Evolutionary conservation across 768 basidiomycete species (phyloP).

Genomic region (Myochromella boudieri): DNA sequence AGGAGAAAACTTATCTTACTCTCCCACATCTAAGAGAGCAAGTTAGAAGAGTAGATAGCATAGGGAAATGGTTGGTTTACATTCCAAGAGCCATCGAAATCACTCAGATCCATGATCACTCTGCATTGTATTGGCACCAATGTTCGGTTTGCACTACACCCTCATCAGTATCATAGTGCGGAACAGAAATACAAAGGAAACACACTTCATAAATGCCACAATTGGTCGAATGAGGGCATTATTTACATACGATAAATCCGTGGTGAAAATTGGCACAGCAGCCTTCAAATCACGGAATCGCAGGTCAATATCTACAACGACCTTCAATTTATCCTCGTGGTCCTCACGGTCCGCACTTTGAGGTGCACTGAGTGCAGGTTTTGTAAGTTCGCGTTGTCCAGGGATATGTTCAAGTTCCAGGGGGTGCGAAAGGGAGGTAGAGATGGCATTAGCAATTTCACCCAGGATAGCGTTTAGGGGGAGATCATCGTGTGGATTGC

Average conservation of each 20-base stretch:
- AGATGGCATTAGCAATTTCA: conserved; percentile 89
- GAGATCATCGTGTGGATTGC: conserved; percentile 64
- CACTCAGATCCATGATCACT: conserved; percentile 76
- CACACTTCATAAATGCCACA: conserved; percentile 97
- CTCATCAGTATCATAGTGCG: conserved; percentile 4
- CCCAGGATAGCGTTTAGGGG: conserved; percentile 80
- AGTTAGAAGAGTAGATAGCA: conserved; percentile 14
- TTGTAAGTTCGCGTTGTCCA: conserved; percentile 82
- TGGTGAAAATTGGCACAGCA: conserved; percentile 87
- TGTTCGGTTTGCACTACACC: conserved; percentile 82
- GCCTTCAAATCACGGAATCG: conserved; percentile 96
- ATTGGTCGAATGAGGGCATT: conserved; percentile 93
- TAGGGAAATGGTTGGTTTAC: conserved; percentile 43
- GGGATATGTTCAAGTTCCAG: conserved; percentile 61
- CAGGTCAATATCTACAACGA: conserved; percentile 89
- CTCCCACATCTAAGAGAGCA: conserved; percentile 76
- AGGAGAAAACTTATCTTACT: conserved; percentile 48
- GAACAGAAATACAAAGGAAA: conserved; percentile 13
- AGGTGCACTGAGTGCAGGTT: conserved; percentile 82
- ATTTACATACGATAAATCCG: conserved; percentile 87
- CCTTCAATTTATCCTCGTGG: conserved; percentile 41
- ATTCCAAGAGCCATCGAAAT: conserved; percentile 98
- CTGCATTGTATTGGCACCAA: conserved; percentile 92
- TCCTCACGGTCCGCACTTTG: conserved; percentile 36
- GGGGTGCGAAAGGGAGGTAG: conserved; percentile 53